These are phyloP conservation scores for Naegleria gruberi DNA, from an alignment of 208 protist species.

Conservation along the genomic window DNA sequence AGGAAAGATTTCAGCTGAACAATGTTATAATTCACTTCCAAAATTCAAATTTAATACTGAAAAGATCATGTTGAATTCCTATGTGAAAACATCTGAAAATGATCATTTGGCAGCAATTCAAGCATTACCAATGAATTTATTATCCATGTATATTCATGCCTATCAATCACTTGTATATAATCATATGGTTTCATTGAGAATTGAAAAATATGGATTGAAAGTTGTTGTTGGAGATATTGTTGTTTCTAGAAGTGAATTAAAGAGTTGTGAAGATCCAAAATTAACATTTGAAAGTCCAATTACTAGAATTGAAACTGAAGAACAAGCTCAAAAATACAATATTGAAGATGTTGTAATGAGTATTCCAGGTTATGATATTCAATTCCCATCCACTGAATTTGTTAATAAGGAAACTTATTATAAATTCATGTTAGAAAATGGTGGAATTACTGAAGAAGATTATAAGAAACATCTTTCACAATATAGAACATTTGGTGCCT, in stretches of 20 bases:
- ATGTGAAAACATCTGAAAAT: not conserved
- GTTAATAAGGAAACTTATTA: constrained; percentile 55
- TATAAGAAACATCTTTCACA: not conserved
- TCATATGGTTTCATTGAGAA: constrained; percentile 64
- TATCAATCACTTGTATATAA: constrained; percentile 88
- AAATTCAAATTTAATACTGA: not conserved
- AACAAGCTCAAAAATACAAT: constrained; percentile 41
- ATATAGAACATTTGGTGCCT: constrained; percentile 31
- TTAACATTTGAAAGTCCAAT: not conserved
- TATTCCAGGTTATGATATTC: constrained; percentile 64
- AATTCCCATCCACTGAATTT: constrained; percentile 52
- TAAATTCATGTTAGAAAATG: constrained; percentile 29
- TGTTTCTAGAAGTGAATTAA: not conserved
- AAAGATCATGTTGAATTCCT: not conserved
- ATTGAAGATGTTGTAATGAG: constrained; percentile 74
- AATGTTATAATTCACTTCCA: not conserved
- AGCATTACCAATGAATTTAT: constrained; percentile 64
- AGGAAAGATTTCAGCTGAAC: not conserved
- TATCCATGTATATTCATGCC: constrained; percentile 81
- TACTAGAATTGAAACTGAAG: constrained; percentile 11
- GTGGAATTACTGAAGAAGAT: not conserved
- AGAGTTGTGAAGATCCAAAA: constrained; percentile 48
- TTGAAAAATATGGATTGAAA: constrained; percentile 44
- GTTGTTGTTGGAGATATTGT: constrained; percentile 70
- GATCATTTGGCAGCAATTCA: constrained; percentile 63